Evolutionary conservation across 805 yeast genomes (phyloP).

Genomic region (Starmerella sp.): DNA sequence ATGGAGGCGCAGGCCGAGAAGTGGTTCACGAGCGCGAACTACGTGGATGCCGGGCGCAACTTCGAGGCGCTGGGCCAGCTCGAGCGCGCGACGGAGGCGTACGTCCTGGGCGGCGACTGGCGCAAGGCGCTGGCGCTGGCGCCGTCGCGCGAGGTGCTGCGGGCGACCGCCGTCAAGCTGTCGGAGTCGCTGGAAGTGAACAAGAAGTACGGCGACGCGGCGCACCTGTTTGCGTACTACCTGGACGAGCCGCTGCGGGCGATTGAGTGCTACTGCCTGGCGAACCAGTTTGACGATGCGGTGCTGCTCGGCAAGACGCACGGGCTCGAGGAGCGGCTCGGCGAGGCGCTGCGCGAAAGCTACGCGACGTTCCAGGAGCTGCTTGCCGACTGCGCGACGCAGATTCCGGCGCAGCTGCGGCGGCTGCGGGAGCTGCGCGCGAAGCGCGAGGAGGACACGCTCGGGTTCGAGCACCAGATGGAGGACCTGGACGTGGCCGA

Average conservation of each 20-base stretch:
- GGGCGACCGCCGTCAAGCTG: conserved; percentile 45
- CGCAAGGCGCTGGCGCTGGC: conserved; percentile 62
- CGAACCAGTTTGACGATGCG: conserved; percentile 65
- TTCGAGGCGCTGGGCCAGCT: conserved; percentile 55
- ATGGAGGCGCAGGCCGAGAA: conserved; percentile 51
- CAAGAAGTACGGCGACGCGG: conserved; percentile 66
- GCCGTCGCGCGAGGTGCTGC: conserved; percentile 26
- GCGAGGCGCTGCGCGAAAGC: conserved; percentile 70
- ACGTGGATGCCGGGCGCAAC: conserved; percentile 65
- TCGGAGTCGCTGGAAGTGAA: conserved; percentile 46
- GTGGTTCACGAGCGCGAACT: conserved; percentile 45
- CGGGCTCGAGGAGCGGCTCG: conserved; percentile 35
- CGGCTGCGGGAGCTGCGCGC: conserved; percentile 75
- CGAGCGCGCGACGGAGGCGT: conserved; percentile 57
- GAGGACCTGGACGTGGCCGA: conserved; percentile 57
- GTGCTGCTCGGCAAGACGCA: conserved; percentile 43
- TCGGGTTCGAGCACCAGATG: conserved; percentile 59
- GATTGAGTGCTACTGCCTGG: conserved; percentile 58
- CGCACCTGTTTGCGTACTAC: conserved; percentile 55
- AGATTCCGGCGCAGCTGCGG: conserved; percentile 66
- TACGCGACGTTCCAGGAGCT: conserved; percentile 80
- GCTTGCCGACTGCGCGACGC: conserved; percentile 85
- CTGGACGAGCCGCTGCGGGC: conserved; percentile 53
- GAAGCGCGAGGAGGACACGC: conserved; percentile 77
- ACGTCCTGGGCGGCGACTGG: conserved; percentile 67